phyloP scores from a whole-genome alignment of 805 yeast genomes.

The Yarrowia hollandica region DNA sequence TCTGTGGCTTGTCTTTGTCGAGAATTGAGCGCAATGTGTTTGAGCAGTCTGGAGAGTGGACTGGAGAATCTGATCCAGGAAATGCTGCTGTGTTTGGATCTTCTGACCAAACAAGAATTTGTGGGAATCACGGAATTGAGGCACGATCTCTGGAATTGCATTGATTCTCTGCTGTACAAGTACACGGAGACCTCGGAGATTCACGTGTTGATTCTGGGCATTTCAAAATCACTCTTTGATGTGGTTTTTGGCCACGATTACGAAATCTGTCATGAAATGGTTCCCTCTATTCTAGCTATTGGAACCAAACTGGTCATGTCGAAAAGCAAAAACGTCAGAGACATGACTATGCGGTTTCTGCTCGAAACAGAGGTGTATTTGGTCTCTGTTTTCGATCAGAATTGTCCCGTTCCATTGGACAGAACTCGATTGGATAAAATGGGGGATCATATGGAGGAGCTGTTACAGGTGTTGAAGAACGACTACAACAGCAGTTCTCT shows the following conservation, averaged over 20 bases:
- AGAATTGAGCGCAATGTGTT: neutral
- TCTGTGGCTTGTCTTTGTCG: neutral
- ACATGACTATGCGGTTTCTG: neutral
- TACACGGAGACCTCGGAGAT: conserved; percentile 1
- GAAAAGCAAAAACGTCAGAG: neutral
- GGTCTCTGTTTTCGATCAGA: neutral
- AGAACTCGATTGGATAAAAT: neutral
- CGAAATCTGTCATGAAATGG: conserved; percentile 19
- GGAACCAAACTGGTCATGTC: neutral
- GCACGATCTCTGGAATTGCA: conserved; percentile 11
- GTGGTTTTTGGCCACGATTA: neutral
- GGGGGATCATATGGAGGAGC: neutral
- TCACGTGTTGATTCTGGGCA: neutral
- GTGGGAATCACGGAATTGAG: neutral
- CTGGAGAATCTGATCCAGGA: conserved; percentile 1
- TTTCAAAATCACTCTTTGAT: neutral
- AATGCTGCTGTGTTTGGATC: conserved; percentile 3
- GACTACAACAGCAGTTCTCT: neutral
- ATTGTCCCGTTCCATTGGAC: conserved; percentile 1
- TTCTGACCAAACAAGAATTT: neutral
- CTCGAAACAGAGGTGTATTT: neutral
- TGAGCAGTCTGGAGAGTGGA: neutral
- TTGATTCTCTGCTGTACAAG: conserved; percentile 6
- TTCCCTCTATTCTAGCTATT: neutral
- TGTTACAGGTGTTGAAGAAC: neutral